These are phyloP conservation scores for Melanopsichium pennsylvanicum DNA, from an alignment of 1,284 basidiomycete genomes.

Conservation along the genomic window DNA sequence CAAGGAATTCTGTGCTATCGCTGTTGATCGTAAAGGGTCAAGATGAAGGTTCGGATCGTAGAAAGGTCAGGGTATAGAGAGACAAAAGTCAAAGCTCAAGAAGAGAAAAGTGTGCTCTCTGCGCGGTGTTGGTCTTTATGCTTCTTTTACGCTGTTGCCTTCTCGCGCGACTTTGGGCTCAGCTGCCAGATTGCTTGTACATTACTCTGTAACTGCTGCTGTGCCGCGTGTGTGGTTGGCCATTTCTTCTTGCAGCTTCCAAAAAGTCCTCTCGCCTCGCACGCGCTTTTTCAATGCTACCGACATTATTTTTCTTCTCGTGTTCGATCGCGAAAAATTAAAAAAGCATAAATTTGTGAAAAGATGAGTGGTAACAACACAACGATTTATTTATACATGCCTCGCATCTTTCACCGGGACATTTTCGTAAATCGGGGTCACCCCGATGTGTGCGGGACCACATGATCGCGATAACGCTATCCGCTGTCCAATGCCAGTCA, in stretches of 20 bases:
- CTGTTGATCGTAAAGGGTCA: background rate
- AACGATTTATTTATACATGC: too few relatives aligned
- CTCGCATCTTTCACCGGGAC: too few relatives aligned
- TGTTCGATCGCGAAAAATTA: conserved; percentile 41
- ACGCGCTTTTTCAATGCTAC: conserved; percentile 12
- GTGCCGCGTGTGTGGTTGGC: background rate
- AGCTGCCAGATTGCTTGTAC: conserved; percentile 1
- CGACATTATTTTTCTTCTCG: background rate
- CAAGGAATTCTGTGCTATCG: background rate
- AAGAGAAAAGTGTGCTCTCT: background rate
- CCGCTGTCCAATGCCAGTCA: too few relatives aligned
- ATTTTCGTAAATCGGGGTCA: too few relatives aligned
- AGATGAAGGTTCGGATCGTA: background rate
- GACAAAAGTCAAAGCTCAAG: background rate
- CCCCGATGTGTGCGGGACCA: too few relatives aligned
- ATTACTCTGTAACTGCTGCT: too few relatives aligned
- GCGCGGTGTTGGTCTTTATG: conserved; percentile 38
- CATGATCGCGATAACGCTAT: too few relatives aligned
- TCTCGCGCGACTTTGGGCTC: conserved; percentile 35
- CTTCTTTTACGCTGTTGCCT: conserved; percentile 14
- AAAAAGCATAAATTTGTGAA: too few relatives aligned
- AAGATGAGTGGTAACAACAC: too few relatives aligned
- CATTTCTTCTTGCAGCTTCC: conserved; percentile 44
- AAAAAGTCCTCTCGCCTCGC: conserved; percentile 7
- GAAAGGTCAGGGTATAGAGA: conserved; percentile 1